These are phyloP conservation scores for Schoenoplectus tabernaemontani DNA, from an alignment of 202 grass and related monocot species.

Conservation along the genomic window DNA sequence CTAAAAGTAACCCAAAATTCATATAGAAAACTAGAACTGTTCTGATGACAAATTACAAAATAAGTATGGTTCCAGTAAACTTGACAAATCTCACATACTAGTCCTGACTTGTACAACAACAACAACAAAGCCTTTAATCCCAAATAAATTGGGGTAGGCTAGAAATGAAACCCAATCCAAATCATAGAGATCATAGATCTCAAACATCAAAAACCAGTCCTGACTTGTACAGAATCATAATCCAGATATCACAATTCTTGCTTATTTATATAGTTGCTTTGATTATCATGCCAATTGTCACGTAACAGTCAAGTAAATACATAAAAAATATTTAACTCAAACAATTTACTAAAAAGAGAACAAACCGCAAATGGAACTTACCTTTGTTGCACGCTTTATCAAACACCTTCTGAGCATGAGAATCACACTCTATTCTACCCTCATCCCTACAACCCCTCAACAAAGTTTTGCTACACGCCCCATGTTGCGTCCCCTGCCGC, in stretches of 20 bases:
- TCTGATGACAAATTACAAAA: background rate
- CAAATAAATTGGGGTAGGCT: too few relatives aligned
- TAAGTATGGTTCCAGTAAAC: background rate
- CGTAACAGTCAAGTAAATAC: background rate
- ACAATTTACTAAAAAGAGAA: constrained; percentile 13
- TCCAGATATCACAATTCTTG: background rate
- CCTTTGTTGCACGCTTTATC: constrained; percentile 60
- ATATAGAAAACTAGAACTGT: background rate
- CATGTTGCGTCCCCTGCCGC: background rate
- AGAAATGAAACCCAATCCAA: too few relatives aligned
- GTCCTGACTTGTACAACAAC: too few relatives aligned
- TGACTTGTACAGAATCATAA: background rate
- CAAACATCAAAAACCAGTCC: background rate
- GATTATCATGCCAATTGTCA: background rate
- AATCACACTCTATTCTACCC: constrained; percentile 42
- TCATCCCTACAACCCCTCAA: constrained; percentile 49
- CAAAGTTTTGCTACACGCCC: background rate
- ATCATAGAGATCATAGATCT: too few relatives aligned
- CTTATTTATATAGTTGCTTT: too few relatives aligned
- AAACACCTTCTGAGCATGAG: constrained; percentile 38
- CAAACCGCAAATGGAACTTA: constrained; percentile 24
- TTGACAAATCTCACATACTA: background rate
- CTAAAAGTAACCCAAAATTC: background rate
- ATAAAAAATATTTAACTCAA: background rate
- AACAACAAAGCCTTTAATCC: too few relatives aligned